Evolutionary conservation across 768 basidiomycete genomes (phyloP).

Genomic region (Neoboletus magnificus): DNA sequence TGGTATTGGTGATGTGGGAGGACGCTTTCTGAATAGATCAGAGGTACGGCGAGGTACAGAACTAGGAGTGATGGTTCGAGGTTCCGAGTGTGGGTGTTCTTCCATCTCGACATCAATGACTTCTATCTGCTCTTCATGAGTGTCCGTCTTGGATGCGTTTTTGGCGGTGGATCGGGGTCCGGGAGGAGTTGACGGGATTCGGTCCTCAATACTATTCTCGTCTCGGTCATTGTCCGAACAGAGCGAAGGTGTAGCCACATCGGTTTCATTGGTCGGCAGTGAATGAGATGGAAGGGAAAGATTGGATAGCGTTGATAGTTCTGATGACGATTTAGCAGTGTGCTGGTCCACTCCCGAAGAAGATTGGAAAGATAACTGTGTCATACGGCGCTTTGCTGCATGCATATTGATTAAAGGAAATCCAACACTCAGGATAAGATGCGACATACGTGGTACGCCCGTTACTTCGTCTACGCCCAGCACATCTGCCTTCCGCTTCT

Average conservation of each 20-base stretch:
- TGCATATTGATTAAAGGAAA: slow-evolving; percentile 14
- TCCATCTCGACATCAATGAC: slow-evolving; percentile 40
- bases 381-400: slow-evolving; percentile 39
- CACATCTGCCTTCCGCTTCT: slow-evolving; percentile 34
- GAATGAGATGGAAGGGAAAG: slow-evolving; percentile 14
- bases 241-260: slow-evolving; percentile 61
- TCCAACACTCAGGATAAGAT: not conserved
- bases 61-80: slow-evolving; percentile 3
- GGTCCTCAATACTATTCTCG: slow-evolving; percentile 47
- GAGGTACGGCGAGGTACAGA: slow-evolving; percentile 17
- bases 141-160: not conserved
- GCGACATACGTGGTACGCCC: slow-evolving; percentile 34
- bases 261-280: slow-evolving; percentile 37
- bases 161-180: slow-evolving; percentile 25
- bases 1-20: slow-evolving; percentile 64
- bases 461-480: slow-evolving; percentile 24
- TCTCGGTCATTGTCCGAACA: slow-evolving; percentile 69
- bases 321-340: slow-evolving; percentile 12
- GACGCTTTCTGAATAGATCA: slow-evolving; percentile 55
- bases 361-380: slow-evolving; percentile 25
- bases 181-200: slow-evolving; percentile 50
- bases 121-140: slow-evolving; percentile 19
- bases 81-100: slow-evolving; percentile 13
- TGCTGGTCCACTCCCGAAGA: slow-evolving; percentile 20
- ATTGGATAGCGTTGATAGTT: slow-evolving; percentile 28